Evolutionary conservation across 2,329 filamentous ascomycete genomes (phyloP).

Genomic region (Phyllosticta capitalensis): DNA sequence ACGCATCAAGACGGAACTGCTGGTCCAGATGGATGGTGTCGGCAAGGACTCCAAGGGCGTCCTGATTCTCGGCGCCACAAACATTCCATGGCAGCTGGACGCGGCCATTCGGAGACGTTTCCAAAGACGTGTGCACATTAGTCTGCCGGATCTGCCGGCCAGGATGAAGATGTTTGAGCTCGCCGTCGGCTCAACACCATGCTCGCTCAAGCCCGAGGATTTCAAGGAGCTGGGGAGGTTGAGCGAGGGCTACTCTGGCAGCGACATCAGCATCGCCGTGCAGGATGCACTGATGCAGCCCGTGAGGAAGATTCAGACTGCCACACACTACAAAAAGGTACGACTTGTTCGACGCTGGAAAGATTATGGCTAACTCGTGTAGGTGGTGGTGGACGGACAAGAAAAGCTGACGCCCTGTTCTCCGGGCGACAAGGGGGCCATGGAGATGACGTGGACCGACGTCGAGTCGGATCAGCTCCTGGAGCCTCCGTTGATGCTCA

Average conservation of each 20-base stretch:
- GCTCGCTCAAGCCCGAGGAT: conserved; percentile 67
- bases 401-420: conserved; percentile 80
- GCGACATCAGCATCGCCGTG: conserved; percentile 90
- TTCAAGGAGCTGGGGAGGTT: conserved; percentile 70
- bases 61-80: conserved; percentile 89
- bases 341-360: conserved; percentile 11
- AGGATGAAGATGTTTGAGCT: conserved; percentile 94
- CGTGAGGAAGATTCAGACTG: conserved; percentile 90
- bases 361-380: neutral
- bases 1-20: conserved; percentile 95
- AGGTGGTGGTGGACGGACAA: conserved; percentile 61
- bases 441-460: conserved; percentile 90
- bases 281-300: conserved; percentile 97
- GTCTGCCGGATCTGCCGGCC: conserved; percentile 75
- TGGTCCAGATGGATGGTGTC: conserved; percentile 99
- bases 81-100: conserved; percentile 98
- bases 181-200: conserved; percentile 85
- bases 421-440: conserved; percentile 73
- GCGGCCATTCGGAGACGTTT: conserved; percentile 92
- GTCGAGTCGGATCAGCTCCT: conserved; percentile 75
- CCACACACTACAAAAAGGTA: conserved; percentile 95
- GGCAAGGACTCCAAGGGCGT: conserved; percentile 92
- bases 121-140: conserved; percentile 92
- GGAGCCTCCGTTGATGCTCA: conserved; percentile 76
- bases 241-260: conserved; percentile 90